Evolutionary conservation across 1,139 yeast species (phyloP), one percentile per base, ranked within the genome.

Genomic region (Keqinozyma sinolaborantium): DNA sequence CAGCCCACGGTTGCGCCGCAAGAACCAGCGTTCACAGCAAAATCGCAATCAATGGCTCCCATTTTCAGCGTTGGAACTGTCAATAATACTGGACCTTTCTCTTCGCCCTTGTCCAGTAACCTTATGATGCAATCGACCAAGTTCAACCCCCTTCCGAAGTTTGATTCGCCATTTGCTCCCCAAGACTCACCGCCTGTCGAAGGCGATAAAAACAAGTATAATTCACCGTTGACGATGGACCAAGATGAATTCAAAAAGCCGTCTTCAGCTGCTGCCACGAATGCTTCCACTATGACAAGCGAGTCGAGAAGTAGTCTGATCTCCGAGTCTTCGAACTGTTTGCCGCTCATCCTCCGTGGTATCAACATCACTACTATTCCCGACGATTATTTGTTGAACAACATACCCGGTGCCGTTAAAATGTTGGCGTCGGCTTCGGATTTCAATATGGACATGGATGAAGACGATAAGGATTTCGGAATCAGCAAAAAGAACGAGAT

Each of bases 311-410:
- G 24, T 13, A 25, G 30, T n/a, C 30, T 15, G 14, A 32, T 49
- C 5, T 44, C 58, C 2, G 73, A 67, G 33, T 60, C 73, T 0
- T 60, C 72, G 1, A 80, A 78, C 42, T 77, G 79, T 48, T 53
- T 81, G 24, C 88, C 87, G 1, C 75, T 82, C 50, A 64, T 82
- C 13, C 51, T 82, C 25, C 56, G 88, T 35, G 76, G 79, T 28
- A 72, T 81, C 36, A 79, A 83, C 23, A 63, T 79, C 0, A 62
- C 70, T 24, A 71, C 83, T 0, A 74, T 82, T 10, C 88, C 90
- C 0, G 59, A 62, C 11, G 48, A 53, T 10, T 78, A 74, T 40
- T 53, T 76, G 24, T 44, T 64, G 28, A 57, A 61, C 21, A 67
- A 62, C 35, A 41, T 56, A n/a, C 48, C 54, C 9, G 49, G 49